A percentile compares a stretch with the other conserved stretches of the same genome.
Conservation (phyloP, 257 asterid species). For the Przewalskia tangutica region DNA sequence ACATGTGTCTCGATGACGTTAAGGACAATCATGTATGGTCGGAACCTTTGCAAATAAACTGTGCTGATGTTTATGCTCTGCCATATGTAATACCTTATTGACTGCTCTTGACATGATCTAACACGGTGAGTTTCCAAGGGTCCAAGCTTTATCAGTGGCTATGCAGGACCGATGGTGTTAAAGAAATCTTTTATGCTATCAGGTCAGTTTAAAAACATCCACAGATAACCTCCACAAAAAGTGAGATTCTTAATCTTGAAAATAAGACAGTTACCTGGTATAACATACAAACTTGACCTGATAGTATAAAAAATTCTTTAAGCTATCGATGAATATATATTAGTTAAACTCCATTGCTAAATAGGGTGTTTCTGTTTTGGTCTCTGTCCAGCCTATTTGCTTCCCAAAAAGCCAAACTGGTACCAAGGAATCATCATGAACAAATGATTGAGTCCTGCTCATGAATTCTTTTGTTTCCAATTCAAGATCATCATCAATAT, state of each 20-base stretch:
- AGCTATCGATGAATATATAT: background rate
- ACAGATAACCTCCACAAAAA: background rate
- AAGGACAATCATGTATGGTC: slow-evolving; percentile 46
- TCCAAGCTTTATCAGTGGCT: background rate
- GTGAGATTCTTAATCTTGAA: background rate
- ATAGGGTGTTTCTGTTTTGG: background rate
- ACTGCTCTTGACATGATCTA: slow-evolving; percentile 10
- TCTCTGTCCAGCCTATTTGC: background rate
- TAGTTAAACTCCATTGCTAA: background rate
- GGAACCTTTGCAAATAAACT: slow-evolving; percentile 42
- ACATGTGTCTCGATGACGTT: background rate
- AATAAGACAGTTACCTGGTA: background rate
- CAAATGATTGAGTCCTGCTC: background rate
- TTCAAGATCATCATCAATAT: background rate
- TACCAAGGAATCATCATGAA: background rate
- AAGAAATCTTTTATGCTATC: background rate
- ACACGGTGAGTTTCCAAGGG: background rate
- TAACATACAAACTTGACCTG: background rate
- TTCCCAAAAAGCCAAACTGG: slow-evolving; percentile 2
- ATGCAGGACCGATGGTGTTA: background rate
- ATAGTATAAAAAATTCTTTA: background rate
- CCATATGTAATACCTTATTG: slow-evolving; percentile 80
- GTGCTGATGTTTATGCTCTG: slow-evolving; percentile 53
- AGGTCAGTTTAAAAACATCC: background rate
- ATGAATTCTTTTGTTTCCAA: background rate